phyloP scores from a whole-genome alignment of 2,329 filamentous ascomycete genomes.

The Curvularia lunata region DNA sequence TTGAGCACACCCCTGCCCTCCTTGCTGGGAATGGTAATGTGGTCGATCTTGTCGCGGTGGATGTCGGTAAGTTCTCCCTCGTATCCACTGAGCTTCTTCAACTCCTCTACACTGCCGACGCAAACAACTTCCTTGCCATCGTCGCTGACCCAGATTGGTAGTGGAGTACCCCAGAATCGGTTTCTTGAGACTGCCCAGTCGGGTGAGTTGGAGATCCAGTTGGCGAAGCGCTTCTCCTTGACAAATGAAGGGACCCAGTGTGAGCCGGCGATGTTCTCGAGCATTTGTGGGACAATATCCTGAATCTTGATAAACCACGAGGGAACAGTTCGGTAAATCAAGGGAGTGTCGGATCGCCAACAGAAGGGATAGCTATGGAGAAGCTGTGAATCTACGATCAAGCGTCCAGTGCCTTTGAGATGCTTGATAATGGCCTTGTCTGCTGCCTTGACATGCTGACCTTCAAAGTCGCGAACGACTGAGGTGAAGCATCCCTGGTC shows the following conservation, averaged over 20 bases:
- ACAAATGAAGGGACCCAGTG: slow-evolving; percentile 93
- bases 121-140: slow-evolving; percentile 87
- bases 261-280: slow-evolving; percentile 86
- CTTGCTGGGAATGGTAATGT: slow-evolving; percentile 92
- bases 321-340: slow-evolving; percentile 90
- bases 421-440: slow-evolving; percentile 94
- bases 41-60: slow-evolving; percentile 90
- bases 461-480: slow-evolving; percentile 79
- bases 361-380: slow-evolving; percentile 94
- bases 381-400: slow-evolving; percentile 85
- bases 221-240: slow-evolving; percentile 88
- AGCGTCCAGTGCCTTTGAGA: slow-evolving; percentile 75
- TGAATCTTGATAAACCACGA: slow-evolving; percentile 95
- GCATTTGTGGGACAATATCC: slow-evolving; percentile 82
- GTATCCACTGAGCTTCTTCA: slow-evolving; percentile 86
- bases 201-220: slow-evolving; percentile 87
- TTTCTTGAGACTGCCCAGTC: slow-evolving; percentile 97
- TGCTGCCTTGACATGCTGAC: slow-evolving; percentile 88
- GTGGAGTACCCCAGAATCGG: slow-evolving; percentile 92
- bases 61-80: slow-evolving; percentile 82
- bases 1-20: slow-evolving; percentile 82
- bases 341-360: slow-evolving; percentile 89
- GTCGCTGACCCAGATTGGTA: slow-evolving; percentile 90
- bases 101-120: slow-evolving; percentile 81
- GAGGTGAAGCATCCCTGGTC: slow-evolving; percentile 79